Evolutionary conservation across 345 rosid species (phyloP).

Genomic region (Populus alba): DNA sequence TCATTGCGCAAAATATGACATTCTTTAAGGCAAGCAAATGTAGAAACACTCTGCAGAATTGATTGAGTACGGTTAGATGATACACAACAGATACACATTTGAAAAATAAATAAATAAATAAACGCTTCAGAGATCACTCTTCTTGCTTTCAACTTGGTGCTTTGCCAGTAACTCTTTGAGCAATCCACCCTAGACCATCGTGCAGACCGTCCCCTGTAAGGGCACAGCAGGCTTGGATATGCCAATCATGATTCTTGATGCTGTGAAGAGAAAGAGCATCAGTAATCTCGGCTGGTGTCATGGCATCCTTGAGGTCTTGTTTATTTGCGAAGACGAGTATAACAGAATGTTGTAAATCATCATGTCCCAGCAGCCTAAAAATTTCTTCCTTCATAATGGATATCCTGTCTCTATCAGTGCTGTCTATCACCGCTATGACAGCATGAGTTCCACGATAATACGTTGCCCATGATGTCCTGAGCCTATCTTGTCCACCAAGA

Average conservation of each 20-base stretch:
- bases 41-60: constrained; percentile 23
- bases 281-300: constrained; percentile 85
- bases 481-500: constrained; percentile 94
- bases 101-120: not conserved
- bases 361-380: constrained; percentile 72
- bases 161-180: constrained; percentile 79
- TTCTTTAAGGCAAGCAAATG: constrained; percentile 9
- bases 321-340: constrained; percentile 86
- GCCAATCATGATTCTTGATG: constrained; percentile 97
- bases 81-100: constrained; percentile 24
- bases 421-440: constrained; percentile 78
- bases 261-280: constrained; percentile 86
- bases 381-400: constrained; percentile 87
- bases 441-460: constrained; percentile 93
- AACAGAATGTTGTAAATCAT: constrained; percentile 68
- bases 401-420: constrained; percentile 90
- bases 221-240: constrained; percentile 89
- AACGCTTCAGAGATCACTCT: not conserved
- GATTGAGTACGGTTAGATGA: constrained; percentile 18
- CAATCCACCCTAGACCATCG: constrained; percentile 88
- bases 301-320: constrained; percentile 88
- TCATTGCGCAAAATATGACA: constrained; percentile 20
- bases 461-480: constrained; percentile 94
- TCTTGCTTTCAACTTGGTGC: constrained; percentile 43
- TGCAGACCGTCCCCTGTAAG: constrained; percentile 82